Conservation (phyloP, 495 filamentous ascomycete genomes). For the Sphaerosporella brunnea region DNA sequence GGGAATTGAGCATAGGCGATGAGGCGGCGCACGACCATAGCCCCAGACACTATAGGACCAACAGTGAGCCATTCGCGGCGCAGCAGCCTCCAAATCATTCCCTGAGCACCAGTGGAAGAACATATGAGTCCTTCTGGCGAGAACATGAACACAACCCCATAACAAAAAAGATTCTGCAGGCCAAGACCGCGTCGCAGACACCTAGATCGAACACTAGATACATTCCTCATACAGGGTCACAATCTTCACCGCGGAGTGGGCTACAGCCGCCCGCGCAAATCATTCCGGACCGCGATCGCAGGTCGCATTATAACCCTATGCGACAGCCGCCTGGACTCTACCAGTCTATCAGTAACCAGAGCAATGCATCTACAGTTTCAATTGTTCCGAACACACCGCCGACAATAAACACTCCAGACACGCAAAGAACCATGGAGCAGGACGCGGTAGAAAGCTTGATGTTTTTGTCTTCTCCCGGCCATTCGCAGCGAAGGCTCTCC, state of each 20-base stretch:
- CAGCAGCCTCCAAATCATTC: conserved; percentile 11
- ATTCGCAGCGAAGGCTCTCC: conserved; percentile 29
- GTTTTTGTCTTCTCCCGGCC: conserved; percentile 49
- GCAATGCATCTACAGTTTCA: conserved; percentile 23
- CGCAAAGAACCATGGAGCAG: conserved; percentile 41
- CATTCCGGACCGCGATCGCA: conserved; percentile 22
- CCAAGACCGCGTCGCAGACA: conserved; percentile 20
- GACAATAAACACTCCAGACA: conserved; percentile 11
- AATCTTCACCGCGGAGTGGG: conserved; percentile 6
- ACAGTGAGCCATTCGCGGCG: conserved; percentile 22
- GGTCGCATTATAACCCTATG: conserved; percentile 20
- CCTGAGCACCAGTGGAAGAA: conserved; percentile 13
- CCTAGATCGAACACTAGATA: conserved; percentile 17
- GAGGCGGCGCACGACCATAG: conserved; percentile 17
- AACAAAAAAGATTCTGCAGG: conserved; percentile 22
- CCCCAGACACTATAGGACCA: conserved; percentile 20
- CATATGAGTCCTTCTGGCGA: conserved; percentile 31
- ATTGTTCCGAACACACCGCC: conserved; percentile 21
- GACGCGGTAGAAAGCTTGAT: conserved; percentile 53
- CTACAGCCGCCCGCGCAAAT: conserved; percentile 24
- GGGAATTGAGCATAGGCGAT: conserved; percentile 21
- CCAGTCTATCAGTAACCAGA: conserved; percentile 17
- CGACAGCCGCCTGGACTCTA: conserved; percentile 12
- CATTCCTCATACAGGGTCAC: conserved; percentile 7
- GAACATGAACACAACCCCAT: conserved; percentile 26